phyloP scores from a whole-genome alignment of 306 rosid species.

The Cucurbita moschata region DNA sequence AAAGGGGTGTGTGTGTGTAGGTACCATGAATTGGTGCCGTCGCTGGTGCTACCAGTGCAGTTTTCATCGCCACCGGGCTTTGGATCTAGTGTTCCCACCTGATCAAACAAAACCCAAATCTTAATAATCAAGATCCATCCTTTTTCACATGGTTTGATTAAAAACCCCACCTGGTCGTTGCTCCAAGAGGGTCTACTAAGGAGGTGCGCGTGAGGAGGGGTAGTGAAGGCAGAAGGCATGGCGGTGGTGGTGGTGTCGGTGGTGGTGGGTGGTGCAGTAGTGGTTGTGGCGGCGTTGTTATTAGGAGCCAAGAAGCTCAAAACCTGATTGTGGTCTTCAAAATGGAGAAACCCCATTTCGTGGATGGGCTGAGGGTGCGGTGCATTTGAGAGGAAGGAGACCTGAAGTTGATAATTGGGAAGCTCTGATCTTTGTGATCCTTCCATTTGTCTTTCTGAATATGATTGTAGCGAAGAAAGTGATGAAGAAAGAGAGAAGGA shows the following conservation, averaged over 20 bases:
- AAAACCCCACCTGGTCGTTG: constrained; percentile 31
- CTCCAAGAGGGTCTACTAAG: constrained; percentile 51
- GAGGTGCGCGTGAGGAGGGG: constrained; percentile 36
- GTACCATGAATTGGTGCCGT: constrained; percentile 11
- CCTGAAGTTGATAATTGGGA: constrained; percentile 45
- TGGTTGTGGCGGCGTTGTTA: background rate
- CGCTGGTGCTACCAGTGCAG: constrained; percentile 1
- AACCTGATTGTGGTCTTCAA: constrained; percentile 51
- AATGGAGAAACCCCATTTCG: constrained; percentile 67
- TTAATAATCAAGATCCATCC: background rate
- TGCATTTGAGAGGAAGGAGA: constrained; percentile 48
- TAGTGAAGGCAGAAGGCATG: constrained; percentile 9
- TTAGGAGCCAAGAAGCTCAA: constrained; percentile 60
- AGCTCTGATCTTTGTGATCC: constrained; percentile 30
- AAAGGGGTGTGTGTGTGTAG: background rate
- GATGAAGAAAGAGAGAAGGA: background rate
- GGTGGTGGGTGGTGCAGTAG: background rate
- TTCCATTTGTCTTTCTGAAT: constrained; percentile 31
- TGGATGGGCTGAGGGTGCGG: constrained; percentile 37
- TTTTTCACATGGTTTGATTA: no score
- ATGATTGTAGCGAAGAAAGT: background rate
- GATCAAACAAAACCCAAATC: background rate
- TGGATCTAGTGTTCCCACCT: constrained; percentile 4
- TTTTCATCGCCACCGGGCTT: background rate
- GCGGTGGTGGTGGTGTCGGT: background rate